Percentiles rank a stretch among this genome's conserved stretches.
Conservation (phyloP, 2,329 filamentous ascomycete species). For the Aspergillus pseudonomiae region DNA sequence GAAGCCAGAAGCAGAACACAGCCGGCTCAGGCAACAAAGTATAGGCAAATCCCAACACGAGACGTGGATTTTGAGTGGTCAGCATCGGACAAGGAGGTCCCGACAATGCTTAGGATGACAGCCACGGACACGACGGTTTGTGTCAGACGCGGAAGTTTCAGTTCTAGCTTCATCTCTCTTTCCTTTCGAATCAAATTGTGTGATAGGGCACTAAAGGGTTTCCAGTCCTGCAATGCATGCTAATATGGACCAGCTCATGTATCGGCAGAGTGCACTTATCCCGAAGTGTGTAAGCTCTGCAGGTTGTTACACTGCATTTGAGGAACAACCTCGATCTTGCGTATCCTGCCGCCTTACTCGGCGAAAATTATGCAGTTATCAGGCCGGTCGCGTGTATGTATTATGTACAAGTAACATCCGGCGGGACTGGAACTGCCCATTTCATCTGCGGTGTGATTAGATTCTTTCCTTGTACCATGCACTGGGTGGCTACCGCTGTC, state of each 20-base stretch:
- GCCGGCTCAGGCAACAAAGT: neutral
- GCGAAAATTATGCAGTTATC: neutral
- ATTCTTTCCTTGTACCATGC: neutral
- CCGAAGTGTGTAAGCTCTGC: neutral
- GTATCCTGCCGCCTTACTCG: neutral
- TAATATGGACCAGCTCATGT: neutral
- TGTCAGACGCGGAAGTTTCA: neutral
- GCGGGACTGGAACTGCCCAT: neutral
- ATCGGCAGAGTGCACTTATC: neutral
- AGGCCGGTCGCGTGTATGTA: neutral
- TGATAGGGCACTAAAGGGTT: neutral
- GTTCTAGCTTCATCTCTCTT: neutral
- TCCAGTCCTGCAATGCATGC: neutral
- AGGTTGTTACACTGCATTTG: neutral
- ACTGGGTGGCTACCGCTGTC: neutral
- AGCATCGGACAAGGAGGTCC: neutral
- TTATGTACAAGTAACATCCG: neutral
- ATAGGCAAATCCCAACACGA: neutral
- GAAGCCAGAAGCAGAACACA: neutral
- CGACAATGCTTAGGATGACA: neutral
- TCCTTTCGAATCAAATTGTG: neutral
- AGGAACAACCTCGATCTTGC: neutral
- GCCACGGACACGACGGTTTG: neutral
- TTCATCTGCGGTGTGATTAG: neutral
- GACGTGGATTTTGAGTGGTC: neutral